These are phyloP conservation scores for Acanthamoeba royreba DNA, from an alignment of 208 protist genomes.

Conservation along the genomic window DNA sequence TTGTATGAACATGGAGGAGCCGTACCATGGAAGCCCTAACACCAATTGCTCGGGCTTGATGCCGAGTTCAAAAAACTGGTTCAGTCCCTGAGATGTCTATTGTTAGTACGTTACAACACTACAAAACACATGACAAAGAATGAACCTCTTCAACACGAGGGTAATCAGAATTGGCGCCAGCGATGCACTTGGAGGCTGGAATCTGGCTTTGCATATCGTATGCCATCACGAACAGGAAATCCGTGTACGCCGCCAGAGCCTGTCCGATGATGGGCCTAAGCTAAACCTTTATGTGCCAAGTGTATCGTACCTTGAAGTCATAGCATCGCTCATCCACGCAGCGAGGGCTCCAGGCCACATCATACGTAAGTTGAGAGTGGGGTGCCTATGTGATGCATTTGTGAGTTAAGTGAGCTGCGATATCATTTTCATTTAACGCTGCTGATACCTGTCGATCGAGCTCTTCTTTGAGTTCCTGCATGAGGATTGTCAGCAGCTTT, in stretches of 20 bases:
- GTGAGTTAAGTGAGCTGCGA: too few relatives aligned
- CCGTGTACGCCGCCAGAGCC: neutral
- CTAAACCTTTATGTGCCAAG: too few relatives aligned
- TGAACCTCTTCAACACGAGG: neutral
- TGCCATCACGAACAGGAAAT: conserved; percentile 50
- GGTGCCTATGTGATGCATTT: neutral
- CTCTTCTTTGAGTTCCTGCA: conserved; percentile 10
- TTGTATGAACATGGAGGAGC: too few relatives aligned
- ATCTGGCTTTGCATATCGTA: conserved; percentile 52
- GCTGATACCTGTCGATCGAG: neutral
- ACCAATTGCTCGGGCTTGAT: conserved; percentile 10
- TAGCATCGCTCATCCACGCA: conserved; percentile 48
- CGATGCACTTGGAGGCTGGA: conserved; percentile 36
- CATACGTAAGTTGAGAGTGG: neutral
- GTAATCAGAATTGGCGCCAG: conserved; percentile 31
- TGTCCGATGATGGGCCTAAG: too few relatives aligned
- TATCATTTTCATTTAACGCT: too few relatives aligned
- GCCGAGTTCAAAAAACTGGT: neutral
- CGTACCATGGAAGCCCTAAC: neutral
- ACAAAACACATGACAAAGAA: neutral
- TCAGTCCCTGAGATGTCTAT: neutral
- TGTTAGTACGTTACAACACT: too few relatives aligned
- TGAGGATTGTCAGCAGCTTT: neutral
- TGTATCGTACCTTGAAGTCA: conserved; percentile 1
- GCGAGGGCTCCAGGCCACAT: conserved; percentile 7